Evolutionary conservation across 441 rosid species (phyloP).

Genomic region (Kokia cookei): DNA sequence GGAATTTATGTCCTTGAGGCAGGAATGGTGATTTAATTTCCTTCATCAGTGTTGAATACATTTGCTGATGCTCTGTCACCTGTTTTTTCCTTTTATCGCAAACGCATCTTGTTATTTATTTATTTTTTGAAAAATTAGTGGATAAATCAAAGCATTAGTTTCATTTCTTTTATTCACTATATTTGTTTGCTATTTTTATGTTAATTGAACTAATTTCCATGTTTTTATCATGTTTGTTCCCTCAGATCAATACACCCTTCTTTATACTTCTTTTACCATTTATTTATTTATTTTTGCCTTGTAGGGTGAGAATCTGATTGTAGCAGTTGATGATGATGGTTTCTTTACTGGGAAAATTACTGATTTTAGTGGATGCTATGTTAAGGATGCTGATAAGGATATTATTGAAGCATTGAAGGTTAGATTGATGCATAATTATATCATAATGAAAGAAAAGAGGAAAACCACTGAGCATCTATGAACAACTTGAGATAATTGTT

Average conservation of each 20-base stretch:
- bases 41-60: not conserved
- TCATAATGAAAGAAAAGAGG: not conserved
- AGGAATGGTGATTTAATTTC: not conserved
- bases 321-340: constrained; percentile 98
- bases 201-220: not conserved
- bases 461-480: not conserved
- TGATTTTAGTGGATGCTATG: constrained; percentile 70
- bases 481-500: not conserved
- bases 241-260: not conserved
- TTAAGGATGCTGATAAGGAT: constrained; percentile 94
- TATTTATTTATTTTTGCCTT: constrained; percentile 11
- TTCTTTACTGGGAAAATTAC: constrained; percentile 70
- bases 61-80: not conserved
- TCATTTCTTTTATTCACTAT: not conserved
- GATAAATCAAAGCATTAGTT: not conserved
- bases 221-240: not conserved
- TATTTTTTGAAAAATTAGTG: not conserved
- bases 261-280: not conserved
- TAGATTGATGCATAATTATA: not conserved
- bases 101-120: not conserved
- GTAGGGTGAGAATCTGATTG: constrained; percentile 79
- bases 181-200: not conserved
- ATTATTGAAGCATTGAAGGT: constrained; percentile 92
- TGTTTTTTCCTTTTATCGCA: not conserved
- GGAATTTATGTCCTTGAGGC: not conserved